Percentiles rank a stretch among this genome's conserved stretches.
phyloP scores from a whole-genome alignment of 345 rosid species.

The Sisymbrium altissimum region DNA sequence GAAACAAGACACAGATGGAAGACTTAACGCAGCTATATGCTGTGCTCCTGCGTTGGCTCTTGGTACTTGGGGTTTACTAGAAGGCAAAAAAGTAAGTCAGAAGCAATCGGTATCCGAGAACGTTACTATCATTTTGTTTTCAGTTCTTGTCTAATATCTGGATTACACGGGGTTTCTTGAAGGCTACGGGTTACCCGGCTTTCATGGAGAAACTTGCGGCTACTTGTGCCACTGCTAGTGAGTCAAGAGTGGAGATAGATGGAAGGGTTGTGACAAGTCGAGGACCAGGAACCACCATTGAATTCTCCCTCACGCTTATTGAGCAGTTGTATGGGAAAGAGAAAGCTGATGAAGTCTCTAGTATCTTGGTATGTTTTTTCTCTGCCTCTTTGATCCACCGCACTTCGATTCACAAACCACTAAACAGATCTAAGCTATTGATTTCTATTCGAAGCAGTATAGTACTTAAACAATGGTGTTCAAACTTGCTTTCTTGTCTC shows the following conservation, averaged over 20 bases:
- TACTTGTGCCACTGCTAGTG: conserved; percentile 60
- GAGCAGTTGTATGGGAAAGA: conserved; percentile 79
- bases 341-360: conserved; percentile 66
- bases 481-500: not conserved
- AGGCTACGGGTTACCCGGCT: conserved; percentile 91
- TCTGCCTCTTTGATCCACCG: not conserved
- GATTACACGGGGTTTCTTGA: conserved; percentile 1
- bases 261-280: conserved; percentile 75
- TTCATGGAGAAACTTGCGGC: conserved; percentile 79
- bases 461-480: not conserved
- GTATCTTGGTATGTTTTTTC: conserved; percentile 77
- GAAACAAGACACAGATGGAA: conserved; percentile 79
- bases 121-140: not conserved
- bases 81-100: conserved; percentile 64
- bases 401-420: not conserved
- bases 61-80: conserved; percentile 85
- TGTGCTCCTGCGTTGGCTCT: conserved; percentile 91
- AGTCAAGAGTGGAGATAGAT: conserved; percentile 84
- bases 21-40: conserved; percentile 79
- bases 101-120: not conserved
- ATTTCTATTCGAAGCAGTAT: not conserved
- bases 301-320: conserved; percentile 66
- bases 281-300: conserved; percentile 90
- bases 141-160: not conserved
- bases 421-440: not conserved